phyloP scores from a whole-genome alignment of 2,329 filamentous ascomycete genomes.

The Botrytis cinerea region DNA sequence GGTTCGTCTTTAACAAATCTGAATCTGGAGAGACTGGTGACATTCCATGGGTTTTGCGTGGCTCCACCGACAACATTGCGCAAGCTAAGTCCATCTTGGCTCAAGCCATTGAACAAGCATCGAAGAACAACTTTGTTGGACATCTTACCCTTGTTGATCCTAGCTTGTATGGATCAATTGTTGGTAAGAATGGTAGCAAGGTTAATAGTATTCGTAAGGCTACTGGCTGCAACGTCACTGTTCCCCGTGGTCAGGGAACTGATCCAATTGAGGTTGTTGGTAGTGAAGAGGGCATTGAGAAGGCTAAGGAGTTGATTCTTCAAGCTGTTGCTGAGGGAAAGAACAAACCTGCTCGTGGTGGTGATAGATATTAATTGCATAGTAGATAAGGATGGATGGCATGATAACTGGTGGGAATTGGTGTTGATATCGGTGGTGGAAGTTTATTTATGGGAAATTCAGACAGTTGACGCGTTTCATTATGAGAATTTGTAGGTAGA shows the following conservation, averaged over 20 bases:
- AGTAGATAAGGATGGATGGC: background rate
- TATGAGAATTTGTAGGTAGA: background rate
- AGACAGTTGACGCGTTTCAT: background rate
- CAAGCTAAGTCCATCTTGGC: slow-evolving; percentile 78
- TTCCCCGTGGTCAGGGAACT: slow-evolving; percentile 75
- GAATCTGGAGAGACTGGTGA: slow-evolving; percentile 60
- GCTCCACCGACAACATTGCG: slow-evolving; percentile 73
- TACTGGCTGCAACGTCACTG: slow-evolving; percentile 91
- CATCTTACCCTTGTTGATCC: slow-evolving; percentile 74
- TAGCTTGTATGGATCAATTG: slow-evolving; percentile 83
- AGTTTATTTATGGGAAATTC: slow-evolving; percentile 4
- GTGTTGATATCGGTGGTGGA: background rate
- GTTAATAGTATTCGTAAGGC: slow-evolving; percentile 92
- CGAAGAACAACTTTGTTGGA: slow-evolving; percentile 71
- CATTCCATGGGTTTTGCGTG: slow-evolving; percentile 88
- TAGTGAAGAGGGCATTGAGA: slow-evolving; percentile 75
- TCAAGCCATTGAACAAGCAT: slow-evolving; percentile 70
- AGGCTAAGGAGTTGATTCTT: slow-evolving; percentile 86
- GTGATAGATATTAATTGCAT: slow-evolving; percentile 17
- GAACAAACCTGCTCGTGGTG: slow-evolving; percentile 14
- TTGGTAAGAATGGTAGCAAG: slow-evolving; percentile 84
- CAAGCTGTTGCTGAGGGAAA: slow-evolving; percentile 70
- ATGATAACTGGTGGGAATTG: background rate
- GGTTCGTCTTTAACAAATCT: slow-evolving; percentile 71
- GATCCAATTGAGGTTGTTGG: slow-evolving; percentile 93